Percentiles rank a stretch among this genome's conserved stretches.
Conservation (phyloP, 345 rosid genomes). For the Jatropha curcas region DNA sequence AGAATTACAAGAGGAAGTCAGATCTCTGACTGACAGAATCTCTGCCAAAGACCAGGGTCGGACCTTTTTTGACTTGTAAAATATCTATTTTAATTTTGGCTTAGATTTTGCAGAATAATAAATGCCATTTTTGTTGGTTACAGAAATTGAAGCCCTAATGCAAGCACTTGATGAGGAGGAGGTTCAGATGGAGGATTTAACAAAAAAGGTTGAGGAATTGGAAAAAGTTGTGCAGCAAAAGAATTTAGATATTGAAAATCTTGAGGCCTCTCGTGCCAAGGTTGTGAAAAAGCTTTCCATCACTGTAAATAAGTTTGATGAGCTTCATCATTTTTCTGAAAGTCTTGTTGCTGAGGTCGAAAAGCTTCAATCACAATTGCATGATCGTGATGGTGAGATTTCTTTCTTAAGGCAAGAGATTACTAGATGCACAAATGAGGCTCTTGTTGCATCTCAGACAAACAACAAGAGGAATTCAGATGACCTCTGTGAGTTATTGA, state of each 20-base stretch:
- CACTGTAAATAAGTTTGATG: slow-evolving; percentile 86
- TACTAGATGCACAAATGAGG: slow-evolving; percentile 89
- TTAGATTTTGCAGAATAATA: slow-evolving; percentile 8
- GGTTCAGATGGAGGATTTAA: slow-evolving; percentile 80
- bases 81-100: slow-evolving; percentile 5
- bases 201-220: slow-evolving; percentile 54
- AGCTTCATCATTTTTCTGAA: slow-evolving; percentile 89
- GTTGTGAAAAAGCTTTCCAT: slow-evolving; percentile 74
- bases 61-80: slow-evolving; percentile 22
- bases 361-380: slow-evolving; percentile 80
- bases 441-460: slow-evolving; percentile 70
- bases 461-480: slow-evolving; percentile 52
- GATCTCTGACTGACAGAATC: slow-evolving; percentile 47
- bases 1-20: slow-evolving; percentile 58
- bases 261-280: slow-evolving; percentile 81
- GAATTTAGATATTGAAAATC: slow-evolving; percentile 63
- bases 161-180: slow-evolving; percentile 99
- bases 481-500: slow-evolving; percentile 53
- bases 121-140: slow-evolving; percentile 14
- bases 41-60: slow-evolving; percentile 87
- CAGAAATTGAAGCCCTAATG: slow-evolving; percentile 91
- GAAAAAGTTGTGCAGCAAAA: slow-evolving; percentile 62
- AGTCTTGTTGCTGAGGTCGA: slow-evolving; percentile 80
- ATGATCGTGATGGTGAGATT: slow-evolving; percentile 85
- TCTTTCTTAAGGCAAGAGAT: slow-evolving; percentile 98